Conservation (phyloP, 192 early-diverging fungal genomes). For the Umbelopsis sp. region DNA sequence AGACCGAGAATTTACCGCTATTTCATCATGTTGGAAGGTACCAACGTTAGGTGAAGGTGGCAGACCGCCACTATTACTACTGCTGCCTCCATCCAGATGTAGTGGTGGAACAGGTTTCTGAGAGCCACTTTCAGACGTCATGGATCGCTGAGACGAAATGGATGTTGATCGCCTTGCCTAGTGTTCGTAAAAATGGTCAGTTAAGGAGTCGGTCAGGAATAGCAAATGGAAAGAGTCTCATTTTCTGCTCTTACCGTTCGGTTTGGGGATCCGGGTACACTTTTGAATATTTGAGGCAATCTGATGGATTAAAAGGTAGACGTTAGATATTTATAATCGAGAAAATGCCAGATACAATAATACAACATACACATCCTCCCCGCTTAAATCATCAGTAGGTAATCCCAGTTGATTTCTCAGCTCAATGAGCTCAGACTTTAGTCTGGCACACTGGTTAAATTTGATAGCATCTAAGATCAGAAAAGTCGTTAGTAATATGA, state of each 20-base stretch:
- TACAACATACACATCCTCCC: slow-evolving; percentile 16
- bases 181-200: neutral
- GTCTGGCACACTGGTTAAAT: slow-evolving; percentile 8
- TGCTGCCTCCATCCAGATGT: neutral
- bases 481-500: too few species aligned
- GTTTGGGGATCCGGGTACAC: neutral
- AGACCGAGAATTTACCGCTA: neutral
- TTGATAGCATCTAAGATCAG: slow-evolving; percentile 10
- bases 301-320: neutral
- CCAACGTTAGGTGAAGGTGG: neutral
- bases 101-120: slow-evolving; percentile 6
- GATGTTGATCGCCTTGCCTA: neutral
- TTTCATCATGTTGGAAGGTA: neutral
- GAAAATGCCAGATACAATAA: neutral
- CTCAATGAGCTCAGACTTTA: slow-evolving; percentile 21
- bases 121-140: neutral
- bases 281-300: neutral
- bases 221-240: neutral
- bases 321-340: neutral
- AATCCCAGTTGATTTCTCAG: slow-evolving; percentile 7
- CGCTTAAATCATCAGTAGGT: slow-evolving; percentile 18
- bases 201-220: neutral
- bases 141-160: slow-evolving; percentile 2
- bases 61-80: neutral
- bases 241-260: neutral